phyloP scores from a whole-genome alignment of 1,284 basidiomycete species.

The Heterobasidion occidentale region DNA sequence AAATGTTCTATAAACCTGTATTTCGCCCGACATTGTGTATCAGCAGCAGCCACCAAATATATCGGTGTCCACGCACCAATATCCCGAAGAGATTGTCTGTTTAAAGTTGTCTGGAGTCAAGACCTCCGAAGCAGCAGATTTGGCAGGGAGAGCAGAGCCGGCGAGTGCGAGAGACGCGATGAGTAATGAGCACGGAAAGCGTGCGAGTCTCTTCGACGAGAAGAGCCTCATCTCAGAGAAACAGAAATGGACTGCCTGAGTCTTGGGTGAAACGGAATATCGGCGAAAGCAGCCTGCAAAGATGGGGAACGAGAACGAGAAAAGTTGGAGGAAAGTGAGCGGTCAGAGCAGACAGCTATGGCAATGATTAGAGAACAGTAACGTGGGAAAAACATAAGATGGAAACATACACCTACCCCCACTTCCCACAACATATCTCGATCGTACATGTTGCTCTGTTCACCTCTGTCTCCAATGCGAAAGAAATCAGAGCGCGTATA shows the following conservation, averaged over 20 bases:
- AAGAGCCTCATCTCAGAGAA: conserved; percentile 16
- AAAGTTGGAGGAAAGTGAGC: not conserved
- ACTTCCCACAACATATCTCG: conserved; percentile 35
- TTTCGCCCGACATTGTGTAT: not conserved
- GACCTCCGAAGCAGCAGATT: conserved; percentile 22
- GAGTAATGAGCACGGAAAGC: conserved; percentile 24
- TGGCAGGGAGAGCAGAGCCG: conserved; percentile 29
- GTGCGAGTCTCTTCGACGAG: conserved; percentile 10
- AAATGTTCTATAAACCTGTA: conserved; percentile 65
- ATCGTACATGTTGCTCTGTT: conserved; percentile 63
- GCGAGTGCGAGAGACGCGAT: conserved; percentile 26
- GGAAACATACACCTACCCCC: conserved; percentile 47
- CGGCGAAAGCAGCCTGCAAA: not conserved
- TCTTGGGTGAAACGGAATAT: too few species aligned
- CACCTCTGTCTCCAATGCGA: conserved; percentile 56
- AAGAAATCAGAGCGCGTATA: conserved; percentile 54
- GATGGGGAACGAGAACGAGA: not conserved
- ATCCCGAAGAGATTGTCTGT: conserved; percentile 44
- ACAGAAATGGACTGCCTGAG: not conserved
- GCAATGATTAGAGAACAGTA: not conserved
- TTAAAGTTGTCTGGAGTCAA: conserved; percentile 66
- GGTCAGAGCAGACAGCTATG: not conserved
- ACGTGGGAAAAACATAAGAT: conserved; percentile 21
- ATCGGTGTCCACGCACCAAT: conserved; percentile 46
- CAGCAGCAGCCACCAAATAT: not conserved